A percentile compares a stretch with the other conserved stretches of the same genome.
Conservation (phyloP, 2,329 filamentous ascomycete species). For the Colletotrichum siamense region DNA sequence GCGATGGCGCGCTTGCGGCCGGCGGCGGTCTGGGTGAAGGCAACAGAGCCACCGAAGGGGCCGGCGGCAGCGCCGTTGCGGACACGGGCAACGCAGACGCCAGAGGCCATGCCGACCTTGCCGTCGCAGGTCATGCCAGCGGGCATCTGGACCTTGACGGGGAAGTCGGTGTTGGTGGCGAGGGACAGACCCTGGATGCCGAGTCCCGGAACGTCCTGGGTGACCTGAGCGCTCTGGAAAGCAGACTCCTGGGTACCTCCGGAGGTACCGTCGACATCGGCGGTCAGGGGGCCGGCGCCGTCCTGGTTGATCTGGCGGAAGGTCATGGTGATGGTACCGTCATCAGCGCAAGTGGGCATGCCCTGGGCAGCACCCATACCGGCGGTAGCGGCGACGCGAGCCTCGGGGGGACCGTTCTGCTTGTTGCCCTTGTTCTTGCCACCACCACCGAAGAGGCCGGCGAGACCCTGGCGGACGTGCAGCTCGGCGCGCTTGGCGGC, state of each 20-base stretch:
- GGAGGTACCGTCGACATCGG: conserved; percentile 66
- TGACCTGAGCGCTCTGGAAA: conserved; percentile 65
- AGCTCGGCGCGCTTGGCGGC: conserved; percentile 22
- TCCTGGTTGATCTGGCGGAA: conserved; percentile 77
- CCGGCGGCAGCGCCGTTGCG: conserved; percentile 67
- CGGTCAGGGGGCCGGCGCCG: conserved; percentile 68
- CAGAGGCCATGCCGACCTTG: conserved; percentile 60
- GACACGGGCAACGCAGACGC: conserved; percentile 70
- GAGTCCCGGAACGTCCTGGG: conserved; percentile 65
- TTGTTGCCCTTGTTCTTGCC: conserved; percentile 45
- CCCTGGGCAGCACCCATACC: conserved; percentile 59
- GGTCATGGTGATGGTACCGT: conserved; percentile 66
- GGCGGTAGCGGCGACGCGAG: conserved; percentile 56
- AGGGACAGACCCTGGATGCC: conserved; percentile 61
- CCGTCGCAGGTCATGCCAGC: conserved; percentile 71
- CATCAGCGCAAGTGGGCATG: conserved; percentile 65
- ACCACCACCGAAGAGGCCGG: conserved; percentile 29
- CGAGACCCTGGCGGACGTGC: conserved; percentile 29
- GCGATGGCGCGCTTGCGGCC: conserved; percentile 68
- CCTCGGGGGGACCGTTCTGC: conserved; percentile 48
- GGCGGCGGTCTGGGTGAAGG: conserved; percentile 65
- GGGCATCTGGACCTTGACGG: conserved; percentile 69
- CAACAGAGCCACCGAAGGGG: conserved; percentile 70
- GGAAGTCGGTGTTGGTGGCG: conserved; percentile 68
- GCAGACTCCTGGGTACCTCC: conserved; percentile 65